Conservation (phyloP, 2,329 filamentous ascomycete genomes). For the Phialophora tarda region DNA sequence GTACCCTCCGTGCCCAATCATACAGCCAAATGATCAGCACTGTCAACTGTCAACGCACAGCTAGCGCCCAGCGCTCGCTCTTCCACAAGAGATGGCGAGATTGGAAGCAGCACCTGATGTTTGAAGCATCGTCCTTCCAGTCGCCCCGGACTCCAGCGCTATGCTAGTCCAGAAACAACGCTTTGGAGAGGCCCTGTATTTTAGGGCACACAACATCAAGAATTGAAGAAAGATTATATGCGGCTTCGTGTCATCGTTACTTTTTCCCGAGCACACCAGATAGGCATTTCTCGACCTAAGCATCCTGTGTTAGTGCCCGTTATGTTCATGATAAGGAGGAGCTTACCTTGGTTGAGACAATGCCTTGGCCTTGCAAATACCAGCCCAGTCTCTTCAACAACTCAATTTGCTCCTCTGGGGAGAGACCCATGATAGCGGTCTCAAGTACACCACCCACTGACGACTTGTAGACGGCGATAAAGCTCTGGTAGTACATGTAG, state of each 20-base stretch:
- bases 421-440: slow-evolving; percentile 86
- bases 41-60: background rate
- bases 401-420: slow-evolving; percentile 86
- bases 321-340: background rate
- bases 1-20: background rate
- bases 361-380: slow-evolving; percentile 68
- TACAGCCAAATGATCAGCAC: slow-evolving; percentile 7
- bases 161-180: slow-evolving; percentile 30
- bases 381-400: slow-evolving; percentile 67
- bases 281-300: slow-evolving; percentile 33
- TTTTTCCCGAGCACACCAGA: slow-evolving; percentile 26
- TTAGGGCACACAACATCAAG: slow-evolving; percentile 11
- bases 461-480: slow-evolving; percentile 87
- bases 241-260: slow-evolving; percentile 15
- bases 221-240: slow-evolving; percentile 20
- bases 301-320: slow-evolving; percentile 21
- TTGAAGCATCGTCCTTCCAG: background rate
- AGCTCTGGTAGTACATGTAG: slow-evolving; percentile 98
- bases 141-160: slow-evolving; percentile 27
- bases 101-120: background rate
- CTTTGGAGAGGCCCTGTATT: slow-evolving; percentile 2
- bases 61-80: background rate
- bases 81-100: background rate
- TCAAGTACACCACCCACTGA: slow-evolving; percentile 88
- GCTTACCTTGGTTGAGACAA: slow-evolving; percentile 60